Conservation (phyloP, 345 rosid species). For the Sisymbrium irio region DNA sequence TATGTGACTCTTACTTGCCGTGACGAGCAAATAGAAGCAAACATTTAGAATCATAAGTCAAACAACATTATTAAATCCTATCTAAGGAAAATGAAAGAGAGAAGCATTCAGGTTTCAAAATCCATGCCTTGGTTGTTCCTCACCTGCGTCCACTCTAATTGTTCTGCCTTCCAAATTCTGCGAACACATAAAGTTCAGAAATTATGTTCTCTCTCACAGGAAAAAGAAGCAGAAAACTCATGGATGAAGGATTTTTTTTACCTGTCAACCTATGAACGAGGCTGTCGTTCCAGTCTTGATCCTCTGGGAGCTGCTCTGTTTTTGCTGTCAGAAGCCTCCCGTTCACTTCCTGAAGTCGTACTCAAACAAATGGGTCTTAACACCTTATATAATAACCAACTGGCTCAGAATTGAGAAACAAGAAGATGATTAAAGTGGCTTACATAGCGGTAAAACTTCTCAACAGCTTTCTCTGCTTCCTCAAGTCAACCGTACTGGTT, state of each 20-base stretch:
- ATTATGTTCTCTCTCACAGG: background rate
- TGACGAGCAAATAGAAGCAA: slow-evolving; percentile 54
- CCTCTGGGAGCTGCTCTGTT: too few species aligned
- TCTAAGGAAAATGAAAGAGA: too few species aligned
- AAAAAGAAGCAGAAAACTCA: background rate
- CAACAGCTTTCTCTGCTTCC: slow-evolving; percentile 81
- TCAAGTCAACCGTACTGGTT: slow-evolving; percentile 56
- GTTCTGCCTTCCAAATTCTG: slow-evolving; percentile 83
- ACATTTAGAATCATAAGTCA: background rate
- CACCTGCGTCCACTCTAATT: slow-evolving; percentile 71
- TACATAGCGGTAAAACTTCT: slow-evolving; percentile 60
- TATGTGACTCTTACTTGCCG: slow-evolving; percentile 91
- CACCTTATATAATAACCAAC: background rate
- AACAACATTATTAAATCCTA: too few species aligned
- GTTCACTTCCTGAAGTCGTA: slow-evolving; percentile 49
- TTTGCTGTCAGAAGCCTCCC: slow-evolving; percentile 81
- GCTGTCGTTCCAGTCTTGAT: too few species aligned
- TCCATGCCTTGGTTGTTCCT: slow-evolving; percentile 57
- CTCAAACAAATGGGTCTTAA: background rate
- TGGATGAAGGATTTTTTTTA: slow-evolving; percentile 23
- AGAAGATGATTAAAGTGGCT: slow-evolving; percentile 34
- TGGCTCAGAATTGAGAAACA: background rate
- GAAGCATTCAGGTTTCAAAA: slow-evolving; percentile 20
- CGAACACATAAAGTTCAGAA: slow-evolving; percentile 14
- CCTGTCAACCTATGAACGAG: too few species aligned